Evolutionary conservation across 805 yeast species (phyloP).

Genomic region (Cephaloascus fragrans): DNA sequence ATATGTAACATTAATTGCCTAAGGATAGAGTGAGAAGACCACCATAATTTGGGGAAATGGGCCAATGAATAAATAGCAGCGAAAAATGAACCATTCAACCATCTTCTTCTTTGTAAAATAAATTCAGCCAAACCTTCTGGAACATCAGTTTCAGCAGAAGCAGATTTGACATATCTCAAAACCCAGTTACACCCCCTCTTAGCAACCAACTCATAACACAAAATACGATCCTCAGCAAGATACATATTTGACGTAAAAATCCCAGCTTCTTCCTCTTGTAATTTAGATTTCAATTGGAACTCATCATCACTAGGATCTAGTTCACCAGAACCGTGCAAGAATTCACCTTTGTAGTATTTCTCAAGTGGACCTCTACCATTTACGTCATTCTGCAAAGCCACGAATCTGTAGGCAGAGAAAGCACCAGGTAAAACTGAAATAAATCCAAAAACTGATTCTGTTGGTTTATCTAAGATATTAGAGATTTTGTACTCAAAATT

Average conservation of each 20-base stretch:
- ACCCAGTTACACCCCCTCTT: conserved; percentile 51
- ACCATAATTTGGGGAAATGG: conserved; percentile 47
- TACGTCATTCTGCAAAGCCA: conserved; percentile 46
- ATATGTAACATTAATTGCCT: conserved; percentile 43
- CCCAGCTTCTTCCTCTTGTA: conserved; percentile 32
- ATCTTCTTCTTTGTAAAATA: conserved; percentile 54
- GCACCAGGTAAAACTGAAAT: conserved; percentile 64
- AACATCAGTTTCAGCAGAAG: conserved; percentile 61
- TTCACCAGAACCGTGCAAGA: conserved; percentile 45
- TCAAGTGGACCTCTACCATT: conserved; percentile 50
- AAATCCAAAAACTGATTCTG: conserved; percentile 56
- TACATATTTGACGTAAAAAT: conserved; percentile 64
- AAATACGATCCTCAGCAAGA: conserved; percentile 59
- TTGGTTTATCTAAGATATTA: conserved; percentile 57
- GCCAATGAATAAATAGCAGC: conserved; percentile 49
- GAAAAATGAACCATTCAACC: conserved; percentile 65
- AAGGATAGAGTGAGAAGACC: conserved; percentile 40
- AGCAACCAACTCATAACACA: conserved; percentile 56
- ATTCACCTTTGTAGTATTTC: conserved; percentile 60
- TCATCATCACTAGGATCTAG: conserved; percentile 50
- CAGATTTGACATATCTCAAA: conserved; percentile 50
- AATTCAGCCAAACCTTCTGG: conserved; percentile 55
- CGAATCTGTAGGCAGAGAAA: conserved; percentile 52
- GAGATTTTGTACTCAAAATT: conserved; percentile 62
- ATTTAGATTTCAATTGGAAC: conserved; percentile 22